Evolutionary conservation across 805 yeast genomes (phyloP), one percentile per base, ranked within the genome.

Genomic region (Saturnispora quitensis): DNA sequence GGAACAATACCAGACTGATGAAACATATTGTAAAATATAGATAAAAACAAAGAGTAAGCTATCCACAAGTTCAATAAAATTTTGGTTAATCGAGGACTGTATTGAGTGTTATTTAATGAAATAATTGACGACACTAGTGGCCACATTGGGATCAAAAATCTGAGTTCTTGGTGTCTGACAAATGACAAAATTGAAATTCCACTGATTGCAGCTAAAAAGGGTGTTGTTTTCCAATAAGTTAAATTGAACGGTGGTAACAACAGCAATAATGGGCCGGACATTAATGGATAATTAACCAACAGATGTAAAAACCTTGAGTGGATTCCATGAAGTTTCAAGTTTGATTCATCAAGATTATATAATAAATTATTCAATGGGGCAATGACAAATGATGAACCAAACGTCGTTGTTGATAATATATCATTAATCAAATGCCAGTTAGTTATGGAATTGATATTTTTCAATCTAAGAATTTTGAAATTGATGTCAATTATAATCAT

Each of bases 1-100:
- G 87, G 84, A 1, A 91, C 69, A 0, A 93, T 79, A 1, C 99
- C 99, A 40, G 91, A 89, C 70, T 93, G 99, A 61, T 93, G 99
- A 27, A 81, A 72, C 0, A 80, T 63, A 0, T 98, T 98, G 85
- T 87, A 82, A 1, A 90, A 55, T 0, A 82, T 13, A 1, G 81
- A 78, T 70, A 87, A 65, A 0, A 71, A 43, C 0, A 76, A 13
- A 62, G 89, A 90, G 70, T 87, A 93, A 0, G 69, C 53, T 18
- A 82, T 66, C 90, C 95, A 87, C 0, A 66, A 38, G 33, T 65
- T 59, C 17, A 73, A 56, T 4, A 71, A 50, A 4, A 63, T 38
- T 4, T 66, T 56, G 7, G 64, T 56, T 24, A 28, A 46, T 25
- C 31, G 50, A 13, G 53, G 46, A 38, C 52, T 47, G 13, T 3